These are phyloP conservation scores for Penicillium sp. DNA, from an alignment of 2,329 filamentous ascomycete genomes.

Conservation along the genomic window DNA sequence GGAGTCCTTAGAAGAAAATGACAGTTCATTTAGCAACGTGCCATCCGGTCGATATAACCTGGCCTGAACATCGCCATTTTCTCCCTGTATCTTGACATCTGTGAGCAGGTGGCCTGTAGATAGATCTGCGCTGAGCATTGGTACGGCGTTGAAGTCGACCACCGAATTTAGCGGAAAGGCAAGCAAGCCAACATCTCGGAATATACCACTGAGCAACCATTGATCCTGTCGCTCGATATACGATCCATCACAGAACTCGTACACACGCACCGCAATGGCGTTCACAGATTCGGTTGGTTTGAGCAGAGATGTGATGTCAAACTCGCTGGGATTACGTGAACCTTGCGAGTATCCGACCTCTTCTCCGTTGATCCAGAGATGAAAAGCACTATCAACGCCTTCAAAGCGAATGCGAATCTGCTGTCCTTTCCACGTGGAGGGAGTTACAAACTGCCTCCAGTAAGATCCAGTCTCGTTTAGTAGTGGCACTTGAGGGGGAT, in stretches of 20 bases:
- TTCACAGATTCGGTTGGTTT: constrained; percentile 50
- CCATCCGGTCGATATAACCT: not conserved
- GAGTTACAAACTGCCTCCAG: constrained; percentile 56
- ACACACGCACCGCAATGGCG: constrained; percentile 63
- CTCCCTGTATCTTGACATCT: constrained; percentile 56
- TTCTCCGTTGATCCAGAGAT: constrained; percentile 66
- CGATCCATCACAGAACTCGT: constrained; percentile 67
- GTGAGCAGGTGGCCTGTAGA: constrained; percentile 22
- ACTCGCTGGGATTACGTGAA: constrained; percentile 67
- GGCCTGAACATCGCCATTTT: constrained; percentile 45
- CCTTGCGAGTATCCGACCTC: constrained; percentile 69
- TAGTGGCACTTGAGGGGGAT: constrained; percentile 61
- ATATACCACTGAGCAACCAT: constrained; percentile 68
- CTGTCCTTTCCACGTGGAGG: constrained; percentile 48
- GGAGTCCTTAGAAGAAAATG: not conserved
- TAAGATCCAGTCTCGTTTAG: constrained; percentile 68
- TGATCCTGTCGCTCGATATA: constrained; percentile 71
- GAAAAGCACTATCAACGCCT: constrained; percentile 70
- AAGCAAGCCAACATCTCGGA: constrained; percentile 64
- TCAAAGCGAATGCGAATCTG: constrained; percentile 68
- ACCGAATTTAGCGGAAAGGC: constrained; percentile 50
- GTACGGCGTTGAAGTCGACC: constrained; percentile 55
- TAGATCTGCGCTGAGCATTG: constrained; percentile 11
- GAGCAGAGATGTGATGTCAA: constrained; percentile 59
- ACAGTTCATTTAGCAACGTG: not conserved